A percentile compares a stretch with the other conserved stretches of the same genome.
These are phyloP conservation scores for Ganoderma sp. DNA, from an alignment of 1,284 basidiomycete species.

Conservation along the genomic window DNA sequence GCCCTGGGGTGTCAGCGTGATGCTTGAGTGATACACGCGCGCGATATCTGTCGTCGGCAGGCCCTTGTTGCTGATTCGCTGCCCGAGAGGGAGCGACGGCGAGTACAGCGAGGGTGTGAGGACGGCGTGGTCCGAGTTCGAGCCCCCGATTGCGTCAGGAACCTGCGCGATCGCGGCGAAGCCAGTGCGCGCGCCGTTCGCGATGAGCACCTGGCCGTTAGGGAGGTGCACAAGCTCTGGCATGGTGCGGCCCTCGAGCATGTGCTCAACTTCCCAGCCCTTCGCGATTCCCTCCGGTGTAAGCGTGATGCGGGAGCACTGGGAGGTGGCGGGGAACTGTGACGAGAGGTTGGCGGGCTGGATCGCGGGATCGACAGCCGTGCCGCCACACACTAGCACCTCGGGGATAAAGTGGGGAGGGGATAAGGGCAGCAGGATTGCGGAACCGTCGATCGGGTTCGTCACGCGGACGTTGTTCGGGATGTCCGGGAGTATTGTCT, in stretches of 20 bases:
- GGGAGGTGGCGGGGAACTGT: slow-evolving; percentile 47
- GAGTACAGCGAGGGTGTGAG: slow-evolving; percentile 58
- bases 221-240: slow-evolving; percentile 56
- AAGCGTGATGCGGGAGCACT: slow-evolving; percentile 43
- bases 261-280: slow-evolving; percentile 35
- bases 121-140: slow-evolving; percentile 53
- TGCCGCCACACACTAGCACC: slow-evolving; percentile 56
- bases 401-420: slow-evolving; percentile 51
- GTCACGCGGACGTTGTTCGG: slow-evolving; percentile 52
- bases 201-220: slow-evolving; percentile 55
- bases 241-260: slow-evolving; percentile 47
- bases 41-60: slow-evolving; percentile 52
- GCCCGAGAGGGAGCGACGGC: slow-evolving; percentile 49
- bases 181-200: slow-evolving; percentile 52
- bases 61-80: slow-evolving; percentile 52
- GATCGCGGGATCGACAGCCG: slow-evolving; percentile 34
- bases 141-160: slow-evolving; percentile 40
- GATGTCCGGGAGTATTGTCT: slow-evolving; percentile 49
- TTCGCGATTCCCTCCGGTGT: slow-evolving; percentile 29
- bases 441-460: slow-evolving; percentile 53
- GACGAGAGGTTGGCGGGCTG: slow-evolving; percentile 41
- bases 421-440: slow-evolving; percentile 53
- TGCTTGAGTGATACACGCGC: slow-evolving; percentile 51
- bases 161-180: slow-evolving; percentile 50
- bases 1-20: slow-evolving; percentile 47